phyloP scores from a whole-genome alignment of 2,329 filamentous ascomycete genomes.

The Chrysoporthe cubensis region DNA sequence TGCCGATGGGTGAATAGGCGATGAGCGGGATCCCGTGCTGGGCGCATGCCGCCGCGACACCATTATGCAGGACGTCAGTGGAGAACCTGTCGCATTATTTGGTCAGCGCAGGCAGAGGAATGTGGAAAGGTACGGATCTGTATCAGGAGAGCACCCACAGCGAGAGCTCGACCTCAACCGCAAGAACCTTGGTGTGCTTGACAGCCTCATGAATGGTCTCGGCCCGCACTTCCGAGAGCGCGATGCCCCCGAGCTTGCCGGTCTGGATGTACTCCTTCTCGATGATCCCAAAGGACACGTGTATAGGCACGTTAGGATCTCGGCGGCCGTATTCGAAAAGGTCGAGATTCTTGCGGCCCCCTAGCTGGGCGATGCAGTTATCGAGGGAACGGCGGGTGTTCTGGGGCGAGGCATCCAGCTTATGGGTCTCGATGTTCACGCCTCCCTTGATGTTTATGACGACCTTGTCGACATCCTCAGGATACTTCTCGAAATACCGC shows the following conservation, averaged over 20 bases:
- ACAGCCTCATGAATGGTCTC: constrained; percentile 52
- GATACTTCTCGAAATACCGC: constrained; percentile 64
- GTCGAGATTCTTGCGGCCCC: constrained; percentile 60
- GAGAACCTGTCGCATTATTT: constrained; percentile 22
- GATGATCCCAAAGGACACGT: constrained; percentile 46
- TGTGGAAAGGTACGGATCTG: background rate
- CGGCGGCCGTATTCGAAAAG: constrained; percentile 62
- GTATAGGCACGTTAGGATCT: constrained; percentile 53
- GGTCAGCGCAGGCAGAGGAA: background rate
- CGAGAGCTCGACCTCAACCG: constrained; percentile 58
- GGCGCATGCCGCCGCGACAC: constrained; percentile 50
- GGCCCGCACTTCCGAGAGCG: constrained; percentile 53
- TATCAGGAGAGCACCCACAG: constrained; percentile 39
- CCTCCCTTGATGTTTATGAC: constrained; percentile 62
- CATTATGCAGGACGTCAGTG: constrained; percentile 53
- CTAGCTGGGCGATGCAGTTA: constrained; percentile 53
- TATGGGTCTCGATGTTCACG: constrained; percentile 29
- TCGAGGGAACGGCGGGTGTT: constrained; percentile 61
- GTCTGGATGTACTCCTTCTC: constrained; percentile 53
- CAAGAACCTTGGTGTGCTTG: constrained; percentile 46
- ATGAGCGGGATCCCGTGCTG: constrained; percentile 61
- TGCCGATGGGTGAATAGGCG: constrained; percentile 55
- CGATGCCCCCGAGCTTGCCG: constrained; percentile 54
- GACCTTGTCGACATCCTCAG: constrained; percentile 64
- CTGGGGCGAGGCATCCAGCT: constrained; percentile 55